These are phyloP conservation scores for Cryptosporidium andersoni DNA, from an alignment of 169 alveolate genomes.

Conservation along the genomic window DNA sequence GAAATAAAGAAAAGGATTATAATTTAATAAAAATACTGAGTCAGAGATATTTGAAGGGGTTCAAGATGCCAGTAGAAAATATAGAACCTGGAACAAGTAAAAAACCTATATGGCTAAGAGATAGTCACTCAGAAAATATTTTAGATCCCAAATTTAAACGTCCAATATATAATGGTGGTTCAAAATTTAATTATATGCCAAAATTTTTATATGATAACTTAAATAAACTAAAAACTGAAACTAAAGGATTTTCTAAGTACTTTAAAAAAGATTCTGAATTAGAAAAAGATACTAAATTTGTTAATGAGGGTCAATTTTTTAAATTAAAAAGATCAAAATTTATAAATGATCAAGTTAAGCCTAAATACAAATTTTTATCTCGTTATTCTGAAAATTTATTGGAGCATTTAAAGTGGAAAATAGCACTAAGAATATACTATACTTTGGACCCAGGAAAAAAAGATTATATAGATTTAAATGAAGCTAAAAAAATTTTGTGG, in stretches of 20 bases:
- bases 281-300: conserved; percentile 2
- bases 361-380: conserved; percentile 46
- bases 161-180: conserved; percentile 40
- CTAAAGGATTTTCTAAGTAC: too few relatives aligned
- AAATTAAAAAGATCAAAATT: conserved; percentile 2
- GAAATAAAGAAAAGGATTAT: too few relatives aligned
- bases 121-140: conserved; percentile 32
- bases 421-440: conserved; percentile 65
- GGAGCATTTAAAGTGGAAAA: conserved; percentile 59
- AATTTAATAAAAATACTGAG: background rate
- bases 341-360: conserved; percentile 3
- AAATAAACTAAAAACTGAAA: conserved; percentile 14
- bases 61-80: background rate
- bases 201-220: conserved; percentile 29
- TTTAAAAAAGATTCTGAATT: background rate
- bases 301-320: background rate
- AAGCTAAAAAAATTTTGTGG: conserved; percentile 8
- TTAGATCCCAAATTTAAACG: conserved; percentile 26
- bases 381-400: conserved; percentile 62
- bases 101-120: conserved; percentile 57
- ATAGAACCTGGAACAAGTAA: background rate
- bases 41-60: background rate
- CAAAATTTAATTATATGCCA: conserved; percentile 53
- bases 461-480: conserved; percentile 35
- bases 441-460: conserved; percentile 51